These are phyloP conservation scores for Cyberlindnera bimundalis DNA, from an alignment of 805 yeast species.

Conservation along the genomic window DNA sequence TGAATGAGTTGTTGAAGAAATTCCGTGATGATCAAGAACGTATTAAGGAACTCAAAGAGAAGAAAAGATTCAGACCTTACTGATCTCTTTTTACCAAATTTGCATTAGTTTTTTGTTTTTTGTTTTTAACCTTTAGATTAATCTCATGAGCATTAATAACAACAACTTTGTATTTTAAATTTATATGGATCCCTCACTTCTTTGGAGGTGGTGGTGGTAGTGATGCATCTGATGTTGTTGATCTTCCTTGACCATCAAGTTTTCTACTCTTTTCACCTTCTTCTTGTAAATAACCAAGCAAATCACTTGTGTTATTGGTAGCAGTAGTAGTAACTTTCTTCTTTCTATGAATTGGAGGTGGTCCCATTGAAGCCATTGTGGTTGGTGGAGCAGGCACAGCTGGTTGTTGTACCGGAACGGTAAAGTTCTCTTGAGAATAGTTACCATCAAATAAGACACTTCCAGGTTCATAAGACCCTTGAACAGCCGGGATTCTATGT, in stretches of 20 bases:
- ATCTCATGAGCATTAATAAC: no score
- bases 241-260: slow-evolving; percentile 33
- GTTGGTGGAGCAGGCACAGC: not conserved
- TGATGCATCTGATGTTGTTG: slow-evolving; percentile 14
- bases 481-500: slow-evolving; percentile 77
- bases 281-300: slow-evolving; percentile 39
- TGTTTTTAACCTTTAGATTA: no score
- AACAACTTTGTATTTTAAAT: no score
- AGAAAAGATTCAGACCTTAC: slow-evolving; percentile 83
- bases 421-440: slow-evolving; percentile 12
- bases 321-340: slow-evolving; percentile 20
- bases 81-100: slow-evolving; percentile 32
- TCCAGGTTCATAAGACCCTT: slow-evolving; percentile 37
- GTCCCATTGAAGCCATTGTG: slow-evolving; percentile 6
- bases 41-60: slow-evolving; percentile 73
- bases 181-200: slow-evolving; percentile 4
- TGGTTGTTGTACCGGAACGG: slow-evolving; percentile 5
- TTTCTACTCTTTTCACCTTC: slow-evolving; percentile 40
- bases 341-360: slow-evolving; percentile 28
- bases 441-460: slow-evolving; percentile 37
- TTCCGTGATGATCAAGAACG: slow-evolving; percentile 90
- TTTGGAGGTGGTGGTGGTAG: slow-evolving; percentile 38
- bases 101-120: no score
- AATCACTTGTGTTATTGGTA: slow-evolving; percentile 23
- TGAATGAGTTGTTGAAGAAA: slow-evolving; percentile 78